Base-by-base conservation (phyloP, 139 green algal genomes). In the Chlorella sp. region DNA sequence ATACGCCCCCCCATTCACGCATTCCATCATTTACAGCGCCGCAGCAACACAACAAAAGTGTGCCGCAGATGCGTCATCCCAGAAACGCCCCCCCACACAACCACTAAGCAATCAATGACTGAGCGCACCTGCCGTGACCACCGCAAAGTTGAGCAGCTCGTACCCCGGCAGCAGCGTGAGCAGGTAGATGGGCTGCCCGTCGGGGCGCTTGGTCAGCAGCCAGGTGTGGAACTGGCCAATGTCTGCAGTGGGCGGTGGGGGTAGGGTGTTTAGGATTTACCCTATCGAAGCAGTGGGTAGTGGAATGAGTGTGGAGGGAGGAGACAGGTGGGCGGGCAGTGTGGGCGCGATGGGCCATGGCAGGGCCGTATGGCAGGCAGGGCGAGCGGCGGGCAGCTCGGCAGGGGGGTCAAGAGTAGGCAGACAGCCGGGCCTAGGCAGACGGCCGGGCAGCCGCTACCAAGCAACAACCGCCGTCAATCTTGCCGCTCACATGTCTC, bases 141-240 rank as follows among this genome's bases (percentile, higher is more conserved):
- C 53, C 16, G 96, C 93, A 91, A 99, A 99, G 94, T 99, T 99
- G 88, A 99, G 75, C 18, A 99, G 91, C 9, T 97, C 97, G 91
- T 99, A 99, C 15, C 94, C 95, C 1, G 91, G 93, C 36, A 99
- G 85, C 71, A 99, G 91, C 57, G 83, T 89, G 75, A 99, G 92
- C 85, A 99, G 92, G 86, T 92, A 86, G 92, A 97, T 97, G 64
- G 97, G 97, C 95, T 99, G 97, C 24, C 95, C 97, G 86, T 99
- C 93, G 12, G 96, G 93, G 0, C 97, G 85, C 71, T 89, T 88
- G 39, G 88, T 96, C 37, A 94, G 91, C 80, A 99, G 92, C 97
- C 97, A 99, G 66, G 98, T 98, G 94, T 99, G 97, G 92, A 99
- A 99, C 93, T 99, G 97, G 16, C 77, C 89, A 83, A 96, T 95